Evolutionary conservation across 2,329 filamentous ascomycete genomes (phyloP), one percentile per base, ranked within the genome.

Genomic region (Xylaria arbuscula): DNA sequence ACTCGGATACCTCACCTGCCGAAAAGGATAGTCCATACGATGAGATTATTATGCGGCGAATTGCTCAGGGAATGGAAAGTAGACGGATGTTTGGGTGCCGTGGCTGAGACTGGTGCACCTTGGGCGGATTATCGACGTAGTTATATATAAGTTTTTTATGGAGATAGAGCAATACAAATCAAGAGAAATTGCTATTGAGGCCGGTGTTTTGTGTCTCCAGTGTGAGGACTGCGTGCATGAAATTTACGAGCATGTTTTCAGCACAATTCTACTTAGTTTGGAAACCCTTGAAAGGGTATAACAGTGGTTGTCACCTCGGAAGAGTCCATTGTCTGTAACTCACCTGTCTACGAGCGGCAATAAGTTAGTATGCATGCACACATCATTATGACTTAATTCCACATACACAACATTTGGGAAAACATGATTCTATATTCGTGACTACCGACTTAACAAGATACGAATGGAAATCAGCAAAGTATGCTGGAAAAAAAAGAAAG

Each of bases 101-200:
- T 57, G 28, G 51, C 42, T 58, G 22, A 38, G 40, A 17, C 13
- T 45, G 17, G 15, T 13, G 36, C n/a, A n/a, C 34, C 15, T 53
- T 38, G 22, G 32, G 24, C 48, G 22, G 32, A 64, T 17, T 13
- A 24, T 64, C 2, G n/a, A 42, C n/a, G 51, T 42, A 57, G 57
- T 42, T 36, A 28, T 50, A 28, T 50, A 28, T 28, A 28, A 45
- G 9, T 66, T 66, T 67, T 67, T 62, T 28, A 28, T 28, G 28
- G 45, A 59, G 22, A 68, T 68, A 68, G 56, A 68, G 13, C 42
- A 68, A 66, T 57, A 68, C 13, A 56, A 65, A 61, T 51, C 45
- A 22, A 45, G 9, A 48, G 45, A 48, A 22, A 48, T 9, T 48
- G 19, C 62, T 62, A 50, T 22, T 28, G 19, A 54, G 45, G 3